phyloP scores from a whole-genome alignment of 129 eudicot species.

The Pseudognaphalium luteoalbum region DNA sequence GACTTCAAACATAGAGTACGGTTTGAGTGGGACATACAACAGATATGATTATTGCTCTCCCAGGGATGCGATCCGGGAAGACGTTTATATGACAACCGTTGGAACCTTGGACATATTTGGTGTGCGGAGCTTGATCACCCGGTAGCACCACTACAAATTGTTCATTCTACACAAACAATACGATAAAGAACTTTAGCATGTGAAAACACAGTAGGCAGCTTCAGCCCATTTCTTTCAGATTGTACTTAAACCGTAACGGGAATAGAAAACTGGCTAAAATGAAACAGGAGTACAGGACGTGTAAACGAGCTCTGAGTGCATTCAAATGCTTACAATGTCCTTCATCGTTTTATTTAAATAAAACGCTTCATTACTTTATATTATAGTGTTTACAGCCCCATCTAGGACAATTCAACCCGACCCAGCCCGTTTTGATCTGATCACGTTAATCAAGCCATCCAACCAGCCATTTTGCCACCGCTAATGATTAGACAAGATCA shows the following conservation, averaged over 20 bases:
- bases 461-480: background rate
- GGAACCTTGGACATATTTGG: slow-evolving; percentile 88
- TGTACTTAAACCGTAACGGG: background rate
- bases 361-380: background rate
- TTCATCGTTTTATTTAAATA: background rate
- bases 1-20: background rate
- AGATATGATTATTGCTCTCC: slow-evolving; percentile 86
- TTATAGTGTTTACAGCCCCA: background rate
- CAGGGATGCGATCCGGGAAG: slow-evolving; percentile 88
- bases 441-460: background rate
- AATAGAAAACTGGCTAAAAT: background rate
- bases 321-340: background rate
- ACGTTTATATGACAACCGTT: slow-evolving; percentile 80
- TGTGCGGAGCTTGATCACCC: slow-evolving; percentile 76
- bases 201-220: background rate
- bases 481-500: background rate
- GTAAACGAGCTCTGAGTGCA: background rate
- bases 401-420: background rate
- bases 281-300: background rate
- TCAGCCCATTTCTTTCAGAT: background rate
- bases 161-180: slow-evolving; percentile 58
- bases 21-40: slow-evolving; percentile 61
- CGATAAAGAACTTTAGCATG: background rate
- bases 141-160: slow-evolving; percentile 66
- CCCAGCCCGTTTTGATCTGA: background rate